phyloP scores from a whole-genome alignment of 345 rosid species.

The Barbarea vulgaris region DNA sequence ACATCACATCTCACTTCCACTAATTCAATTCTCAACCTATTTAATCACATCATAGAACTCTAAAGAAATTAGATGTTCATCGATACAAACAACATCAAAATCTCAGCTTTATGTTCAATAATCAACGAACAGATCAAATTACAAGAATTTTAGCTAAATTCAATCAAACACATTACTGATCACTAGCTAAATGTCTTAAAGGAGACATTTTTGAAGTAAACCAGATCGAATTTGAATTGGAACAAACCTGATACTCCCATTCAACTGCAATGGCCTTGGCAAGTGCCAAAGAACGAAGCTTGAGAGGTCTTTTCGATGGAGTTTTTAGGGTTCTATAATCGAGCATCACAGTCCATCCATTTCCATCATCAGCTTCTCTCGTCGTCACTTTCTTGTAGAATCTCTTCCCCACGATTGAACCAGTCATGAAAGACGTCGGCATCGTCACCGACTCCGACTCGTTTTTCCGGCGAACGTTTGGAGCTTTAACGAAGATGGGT shows the following conservation, averaged over 20 bases:
- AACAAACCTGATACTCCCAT: slow-evolving; percentile 90
- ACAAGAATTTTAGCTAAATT: not conserved
- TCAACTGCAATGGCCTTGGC: slow-evolving; percentile 94
- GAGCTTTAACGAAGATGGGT: slow-evolving; percentile 51
- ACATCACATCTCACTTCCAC: not conserved
- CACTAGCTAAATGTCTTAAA: not conserved
- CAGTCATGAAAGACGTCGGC: slow-evolving; percentile 94
- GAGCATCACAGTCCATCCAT: slow-evolving; percentile 95
- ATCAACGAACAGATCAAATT: slow-evolving; percentile 2
- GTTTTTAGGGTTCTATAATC: slow-evolving; percentile 93
- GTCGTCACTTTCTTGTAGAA: slow-evolving; percentile 80
- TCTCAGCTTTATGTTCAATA: slow-evolving; percentile 4
- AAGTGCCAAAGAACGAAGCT: slow-evolving; percentile 71
- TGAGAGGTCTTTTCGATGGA: slow-evolving; percentile 80
- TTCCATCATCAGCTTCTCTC: slow-evolving; percentile 86
- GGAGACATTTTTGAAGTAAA: not conserved
- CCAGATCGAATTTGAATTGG: not conserved
- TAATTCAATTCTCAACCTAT: not conserved
- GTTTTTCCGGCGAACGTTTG: slow-evolving; percentile 32
- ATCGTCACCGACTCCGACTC: slow-evolving; percentile 66
- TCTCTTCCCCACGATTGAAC: slow-evolving; percentile 85
- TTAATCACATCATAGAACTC: not conserved
- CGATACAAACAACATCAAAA: not conserved
- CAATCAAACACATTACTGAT: not conserved
- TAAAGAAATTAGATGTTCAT: not conserved